Base-by-base conservation (phyloP, 73 alveolate genomes). In the Symbiodinium natans region DNA sequence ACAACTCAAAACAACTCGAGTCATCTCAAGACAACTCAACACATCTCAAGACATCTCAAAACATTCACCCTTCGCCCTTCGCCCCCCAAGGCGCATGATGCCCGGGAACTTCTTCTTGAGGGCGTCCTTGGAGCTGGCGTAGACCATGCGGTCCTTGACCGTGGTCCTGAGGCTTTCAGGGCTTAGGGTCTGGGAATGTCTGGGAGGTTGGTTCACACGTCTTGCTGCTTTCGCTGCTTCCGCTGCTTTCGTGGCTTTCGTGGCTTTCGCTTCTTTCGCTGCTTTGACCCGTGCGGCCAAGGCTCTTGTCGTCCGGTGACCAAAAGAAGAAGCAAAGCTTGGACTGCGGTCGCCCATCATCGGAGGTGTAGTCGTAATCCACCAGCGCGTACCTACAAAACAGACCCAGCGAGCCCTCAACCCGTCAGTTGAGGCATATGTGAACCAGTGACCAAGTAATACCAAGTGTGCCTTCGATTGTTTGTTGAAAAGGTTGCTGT, bases 21-120 rank as follows among this genome's bases (percentile, higher is more conserved):
- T n/a, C n/a, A n/a, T n/a, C n/a, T n/a, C n/a, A n/a, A n/a, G n/a
- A n/a, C n/a, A n/a, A n/a, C n/a, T n/a, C n/a, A n/a, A n/a, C n/a
- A n/a, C n/a, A n/a, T n/a, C n/a, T n/a, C n/a, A n/a, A n/a, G n/a
- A n/a, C n/a, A n/a, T n/a, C n/a, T n/a, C n/a, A n/a, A n/a, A n/a
- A n/a, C n/a, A n/a, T n/a, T n/a, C n/a, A n/a, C n/a, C n/a, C n/a
- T n/a, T n/a, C n/a, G n/a, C n/a, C n/a, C n/a, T n/a, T n/a, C 17
- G 80, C 75, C 34, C 34, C 34, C 13, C 59, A 46, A 46, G 59
- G 75, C 80, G 36, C 80, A 63, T 63, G 80, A 63, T 63, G 31
- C 80, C 80, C 33, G 80, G 80, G 80, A 63, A 63, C 80, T 63
- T 63, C 80, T 63, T 63, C 80, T 63, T 63, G 5, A 63, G 80